Conservation (phyloP, 306 rosid genomes). For the Mucuna pruriens region DNA sequence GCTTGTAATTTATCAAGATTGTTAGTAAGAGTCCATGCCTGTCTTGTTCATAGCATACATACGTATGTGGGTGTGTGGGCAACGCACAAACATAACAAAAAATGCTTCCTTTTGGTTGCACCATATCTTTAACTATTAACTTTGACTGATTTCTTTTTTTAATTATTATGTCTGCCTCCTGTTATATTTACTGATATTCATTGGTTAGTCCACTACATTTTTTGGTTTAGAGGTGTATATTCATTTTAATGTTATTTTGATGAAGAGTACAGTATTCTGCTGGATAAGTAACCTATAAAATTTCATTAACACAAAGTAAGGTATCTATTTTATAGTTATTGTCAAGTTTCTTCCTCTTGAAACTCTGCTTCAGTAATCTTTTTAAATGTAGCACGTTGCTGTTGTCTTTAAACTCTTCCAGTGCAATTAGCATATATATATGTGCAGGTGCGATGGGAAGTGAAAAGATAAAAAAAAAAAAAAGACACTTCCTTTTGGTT, state of each 20-base stretch:
- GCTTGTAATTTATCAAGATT: slow-evolving; percentile 24
- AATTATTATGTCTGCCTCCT: not conserved
- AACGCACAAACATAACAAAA: not conserved
- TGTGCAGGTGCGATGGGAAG: not conserved
- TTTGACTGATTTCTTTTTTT: not conserved
- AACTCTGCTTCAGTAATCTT: not conserved
- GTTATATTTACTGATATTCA: slow-evolving; percentile 9
- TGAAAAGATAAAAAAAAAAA: not conserved
- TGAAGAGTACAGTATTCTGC: not conserved
- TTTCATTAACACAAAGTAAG: not conserved
- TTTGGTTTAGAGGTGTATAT: not conserved
- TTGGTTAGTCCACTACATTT: slow-evolving; percentile 5
- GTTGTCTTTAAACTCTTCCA: not conserved
- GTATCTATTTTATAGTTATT: not conserved
- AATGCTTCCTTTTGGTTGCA: not conserved
- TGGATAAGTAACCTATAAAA: not conserved
- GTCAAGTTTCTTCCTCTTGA: not conserved
- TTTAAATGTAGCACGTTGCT: slow-evolving; percentile 5
- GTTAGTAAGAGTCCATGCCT: slow-evolving; percentile 9
- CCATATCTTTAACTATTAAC: slow-evolving; percentile 3
- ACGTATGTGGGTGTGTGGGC: not conserved
- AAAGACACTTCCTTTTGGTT: not conserved
- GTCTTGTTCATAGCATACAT: slow-evolving; percentile 26
- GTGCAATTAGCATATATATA: not conserved
- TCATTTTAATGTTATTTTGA: slow-evolving; percentile 8